Conservation (phyloP, 192 early-diverging fungal genomes). For the Coemansia sp. region DNA sequence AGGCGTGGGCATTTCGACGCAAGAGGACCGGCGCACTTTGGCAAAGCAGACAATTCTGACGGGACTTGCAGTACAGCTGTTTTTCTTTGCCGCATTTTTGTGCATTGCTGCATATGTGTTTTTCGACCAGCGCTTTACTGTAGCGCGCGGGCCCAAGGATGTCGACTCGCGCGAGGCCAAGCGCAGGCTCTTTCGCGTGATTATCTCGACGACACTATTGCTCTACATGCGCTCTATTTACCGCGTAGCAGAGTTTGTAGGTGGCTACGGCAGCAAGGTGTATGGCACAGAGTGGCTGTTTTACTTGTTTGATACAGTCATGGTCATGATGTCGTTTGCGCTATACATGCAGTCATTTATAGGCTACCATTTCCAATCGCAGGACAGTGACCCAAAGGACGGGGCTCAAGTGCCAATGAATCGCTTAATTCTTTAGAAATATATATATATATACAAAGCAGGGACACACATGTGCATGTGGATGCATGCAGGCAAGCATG, state of each 20-base stretch:
- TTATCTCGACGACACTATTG: conserved; percentile 25
- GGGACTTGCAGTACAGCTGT: conserved; percentile 27
- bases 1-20: conserved; percentile 28
- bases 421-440: not conserved
- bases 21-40: conserved; percentile 5
- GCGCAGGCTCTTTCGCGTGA: conserved; percentile 16
- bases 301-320: conserved; percentile 26
- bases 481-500: not conserved
- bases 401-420: not conserved
- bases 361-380: conserved; percentile 22
- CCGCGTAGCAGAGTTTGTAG: conserved; percentile 32
- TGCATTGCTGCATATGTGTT: conserved; percentile 10
- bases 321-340: conserved; percentile 29
- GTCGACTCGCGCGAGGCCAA: conserved; percentile 5
- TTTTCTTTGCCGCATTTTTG: conserved; percentile 26
- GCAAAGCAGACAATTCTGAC: conserved; percentile 31
- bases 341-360: conserved; percentile 40
- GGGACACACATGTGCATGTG: not conserved
- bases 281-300: conserved; percentile 36
- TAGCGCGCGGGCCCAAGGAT: conserved; percentile 5
- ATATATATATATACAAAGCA: not conserved
- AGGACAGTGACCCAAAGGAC: not conserved
- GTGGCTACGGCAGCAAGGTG: conserved; percentile 21
- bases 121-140: conserved; percentile 6
- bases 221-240: conserved; percentile 32